Conservation (phyloP, 208 protist genomes). For the Acanthamoeba triangularis region DNA sequence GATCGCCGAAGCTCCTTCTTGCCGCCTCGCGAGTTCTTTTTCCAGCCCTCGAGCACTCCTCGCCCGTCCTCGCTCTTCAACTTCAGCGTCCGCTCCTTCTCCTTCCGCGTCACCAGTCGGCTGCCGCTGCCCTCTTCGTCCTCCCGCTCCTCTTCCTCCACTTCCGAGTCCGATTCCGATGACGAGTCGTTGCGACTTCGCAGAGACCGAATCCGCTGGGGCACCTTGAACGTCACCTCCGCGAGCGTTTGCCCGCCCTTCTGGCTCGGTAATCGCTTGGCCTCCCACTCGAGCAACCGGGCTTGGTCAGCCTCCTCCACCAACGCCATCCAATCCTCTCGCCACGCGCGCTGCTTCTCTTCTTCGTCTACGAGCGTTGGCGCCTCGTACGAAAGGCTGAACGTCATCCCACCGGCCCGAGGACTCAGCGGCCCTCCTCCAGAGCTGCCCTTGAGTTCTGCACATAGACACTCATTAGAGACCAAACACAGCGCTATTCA, state of each 20-base stretch:
- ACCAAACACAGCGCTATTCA: background rate
- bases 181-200: background rate
- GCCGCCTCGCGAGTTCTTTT: background rate
- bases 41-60: background rate
- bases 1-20: background rate
- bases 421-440: background rate
- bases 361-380: background rate
- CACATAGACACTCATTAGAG: background rate
- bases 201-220: background rate
- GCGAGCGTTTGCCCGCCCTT: constrained; percentile 9
- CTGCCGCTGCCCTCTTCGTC: background rate
- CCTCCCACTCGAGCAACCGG: constrained; percentile 32
- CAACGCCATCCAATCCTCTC: constrained; percentile 28
- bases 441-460: constrained; percentile 5
- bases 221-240: constrained; percentile 36
- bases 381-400: background rate
- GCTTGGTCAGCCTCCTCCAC: constrained; percentile 43
- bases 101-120: background rate
- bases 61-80: constrained; percentile 48
- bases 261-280: background rate
- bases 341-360: constrained; percentile 10
- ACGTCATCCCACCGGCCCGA: background rate
- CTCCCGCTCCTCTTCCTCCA: background rate
- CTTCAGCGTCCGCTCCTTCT: background rate
- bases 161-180: background rate